phyloP scores from a whole-genome alignment of 2,329 filamentous ascomycete species.

The Ceratocystis lukuohia region DNA sequence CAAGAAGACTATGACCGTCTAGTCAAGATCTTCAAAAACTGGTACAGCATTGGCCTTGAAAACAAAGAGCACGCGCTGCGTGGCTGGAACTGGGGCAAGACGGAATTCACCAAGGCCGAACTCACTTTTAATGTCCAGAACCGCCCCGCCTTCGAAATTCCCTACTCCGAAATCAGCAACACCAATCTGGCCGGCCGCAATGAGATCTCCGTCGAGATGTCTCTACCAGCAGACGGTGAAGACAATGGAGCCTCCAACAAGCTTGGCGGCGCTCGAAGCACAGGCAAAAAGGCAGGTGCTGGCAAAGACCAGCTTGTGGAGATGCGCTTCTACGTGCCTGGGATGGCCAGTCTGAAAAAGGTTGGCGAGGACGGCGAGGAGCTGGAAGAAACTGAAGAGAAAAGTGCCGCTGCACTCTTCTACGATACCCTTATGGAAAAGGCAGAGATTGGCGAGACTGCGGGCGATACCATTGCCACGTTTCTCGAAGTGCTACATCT shows the following conservation, averaged over 20 bases:
- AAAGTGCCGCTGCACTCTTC: slow-evolving; percentile 92
- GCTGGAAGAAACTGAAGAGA: slow-evolving; percentile 60
- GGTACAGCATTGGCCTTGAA: slow-evolving; percentile 90
- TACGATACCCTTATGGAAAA: slow-evolving; percentile 97
- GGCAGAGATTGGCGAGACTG: slow-evolving; percentile 96
- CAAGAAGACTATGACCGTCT: slow-evolving; percentile 90
- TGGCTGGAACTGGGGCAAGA: slow-evolving; percentile 99
- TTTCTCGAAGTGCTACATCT: slow-evolving; percentile 95
- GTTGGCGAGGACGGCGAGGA: slow-evolving; percentile 46
- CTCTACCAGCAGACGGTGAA: slow-evolving; percentile 56
- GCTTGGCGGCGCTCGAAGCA: slow-evolving; percentile 57
- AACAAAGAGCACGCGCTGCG: slow-evolving; percentile 86
- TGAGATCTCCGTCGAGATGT: slow-evolving; percentile 91
- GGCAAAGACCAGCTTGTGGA: slow-evolving; percentile 89
- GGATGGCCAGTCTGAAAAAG: slow-evolving; percentile 68
- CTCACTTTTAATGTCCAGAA: slow-evolving; percentile 95
- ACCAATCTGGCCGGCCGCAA: slow-evolving; percentile 96
- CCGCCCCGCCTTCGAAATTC: slow-evolving; percentile 87
- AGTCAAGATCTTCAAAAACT: slow-evolving; percentile 88
- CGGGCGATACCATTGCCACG: slow-evolving; percentile 94
- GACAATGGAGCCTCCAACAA: slow-evolving; percentile 56
- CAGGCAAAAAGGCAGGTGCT: slow-evolving; percentile 79
- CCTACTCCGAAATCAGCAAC: slow-evolving; percentile 94
- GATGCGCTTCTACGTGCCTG: slow-evolving; percentile 98
- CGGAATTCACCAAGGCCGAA: slow-evolving; percentile 90